Evolutionary conservation across 768 basidiomycete genomes (phyloP), one percentile per base, ranked within the genome.

Genomic region (Termitomyces heimii): DNA sequence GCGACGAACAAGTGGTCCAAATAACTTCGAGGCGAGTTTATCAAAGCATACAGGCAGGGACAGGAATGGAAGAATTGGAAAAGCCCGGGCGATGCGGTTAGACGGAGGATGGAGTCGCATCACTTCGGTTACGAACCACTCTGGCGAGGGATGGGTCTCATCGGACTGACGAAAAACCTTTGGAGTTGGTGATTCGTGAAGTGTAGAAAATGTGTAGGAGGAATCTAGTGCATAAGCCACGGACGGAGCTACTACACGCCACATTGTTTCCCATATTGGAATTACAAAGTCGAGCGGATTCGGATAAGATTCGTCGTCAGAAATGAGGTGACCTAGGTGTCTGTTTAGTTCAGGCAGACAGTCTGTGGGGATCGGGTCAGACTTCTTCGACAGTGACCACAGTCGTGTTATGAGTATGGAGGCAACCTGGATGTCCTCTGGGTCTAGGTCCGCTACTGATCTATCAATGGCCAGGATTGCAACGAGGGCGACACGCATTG

Each of bases 201-300:
- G 73, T 6, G 69, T 67, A 4, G 64, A 52, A 54, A 85, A 76
- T 0, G 68, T 65, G 9, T 16, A 58, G 56, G 62, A 58, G 14
- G 72, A 62, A 4, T 71, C 57, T n/a, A 71, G 67, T 14, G 73
- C 67, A 50, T 76, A 68, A 1, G 78, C 75, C 0, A 79, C 64
- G 0, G 70, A 63, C 6, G 70, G 69, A 1, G 84, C 83, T 52
- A 83, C 71, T 22, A 85, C 76, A 13, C 83, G 76, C 85, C 85
- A 86, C 45, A 85, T 67, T 0, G 80, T 81, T 63, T 86, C 85
- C 73, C 82, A 86, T 0, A 79, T 69, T 0, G 84, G 84, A 44
- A 86, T 75, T 54, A 86, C 72, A 55, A 75, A 75, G 45, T 84
- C 74, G 16, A 85, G 66, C 0, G 80, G 77, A 39, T 77, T 73